phyloP scores from a whole-genome alignment of 1,139 yeast genomes.

The Geotrichum fermentans region DNA sequence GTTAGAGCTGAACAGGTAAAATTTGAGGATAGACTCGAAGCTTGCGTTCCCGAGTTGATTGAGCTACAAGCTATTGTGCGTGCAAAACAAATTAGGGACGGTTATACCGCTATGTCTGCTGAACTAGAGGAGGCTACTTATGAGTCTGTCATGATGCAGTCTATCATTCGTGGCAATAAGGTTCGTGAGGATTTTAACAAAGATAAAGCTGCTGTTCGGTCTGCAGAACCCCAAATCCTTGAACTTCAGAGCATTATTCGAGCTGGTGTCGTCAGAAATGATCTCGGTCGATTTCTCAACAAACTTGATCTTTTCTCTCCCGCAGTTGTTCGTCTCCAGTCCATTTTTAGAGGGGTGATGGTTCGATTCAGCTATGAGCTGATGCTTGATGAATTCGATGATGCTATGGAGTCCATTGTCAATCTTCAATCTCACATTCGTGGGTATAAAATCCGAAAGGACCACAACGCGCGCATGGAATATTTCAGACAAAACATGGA shows the following conservation, averaged over 20 bases:
- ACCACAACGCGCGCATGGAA: slow-evolving; percentile 41
- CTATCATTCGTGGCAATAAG: slow-evolving; percentile 46
- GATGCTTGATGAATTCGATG: slow-evolving; percentile 50
- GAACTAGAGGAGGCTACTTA: slow-evolving; percentile 10
- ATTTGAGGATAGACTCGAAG: slow-evolving; percentile 49
- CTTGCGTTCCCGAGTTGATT: slow-evolving; percentile 53
- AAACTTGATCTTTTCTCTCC: slow-evolving; percentile 31
- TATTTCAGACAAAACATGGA: slow-evolving; percentile 55
- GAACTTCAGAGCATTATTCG: slow-evolving; percentile 31
- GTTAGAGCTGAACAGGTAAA: slow-evolving; percentile 40
- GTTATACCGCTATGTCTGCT: slow-evolving; percentile 45
- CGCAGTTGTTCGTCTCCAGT: slow-evolving; percentile 45
- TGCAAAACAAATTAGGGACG: slow-evolving; percentile 60
- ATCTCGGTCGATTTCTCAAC: slow-evolving; percentile 21
- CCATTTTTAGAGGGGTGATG: slow-evolving; percentile 43
- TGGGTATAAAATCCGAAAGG: slow-evolving; percentile 43
- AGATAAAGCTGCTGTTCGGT: slow-evolving; percentile 1
- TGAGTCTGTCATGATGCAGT: slow-evolving; percentile 40
- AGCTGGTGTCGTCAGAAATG: slow-evolving; percentile 30
- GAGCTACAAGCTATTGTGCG: slow-evolving; percentile 70
- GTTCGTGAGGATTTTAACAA: slow-evolving; percentile 6
- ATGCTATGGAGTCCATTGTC: slow-evolving; percentile 41
- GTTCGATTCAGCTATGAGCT: slow-evolving; percentile 49
- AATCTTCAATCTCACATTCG: slow-evolving; percentile 50
- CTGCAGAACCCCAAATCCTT: slow-evolving; percentile 13